These are phyloP conservation scores for Penicillium freii DNA, from an alignment of 2,329 filamentous ascomycete genomes.

Conservation along the genomic window DNA sequence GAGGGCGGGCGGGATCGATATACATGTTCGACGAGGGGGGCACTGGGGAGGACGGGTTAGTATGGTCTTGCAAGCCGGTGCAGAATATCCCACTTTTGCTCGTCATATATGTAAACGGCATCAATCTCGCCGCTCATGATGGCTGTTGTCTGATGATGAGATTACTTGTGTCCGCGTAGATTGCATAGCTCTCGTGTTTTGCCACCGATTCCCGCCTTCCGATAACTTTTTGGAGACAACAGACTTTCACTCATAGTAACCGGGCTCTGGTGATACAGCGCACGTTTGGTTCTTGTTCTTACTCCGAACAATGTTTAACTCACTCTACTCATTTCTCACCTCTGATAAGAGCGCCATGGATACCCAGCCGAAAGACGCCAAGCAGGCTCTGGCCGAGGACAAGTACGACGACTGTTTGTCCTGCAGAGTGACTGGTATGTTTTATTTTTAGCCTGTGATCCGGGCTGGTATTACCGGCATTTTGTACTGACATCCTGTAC, in stretches of 20 bases:
- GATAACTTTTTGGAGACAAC: constrained; percentile 13
- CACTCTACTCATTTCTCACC: constrained; percentile 36
- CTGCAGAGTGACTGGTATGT: constrained; percentile 67
- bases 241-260: not conserved
- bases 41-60: constrained; percentile 53
- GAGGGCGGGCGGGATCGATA: constrained; percentile 81
- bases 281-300: not conserved
- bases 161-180: constrained; percentile 9
- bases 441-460: not conserved
- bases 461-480: not conserved
- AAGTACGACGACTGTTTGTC: constrained; percentile 63
- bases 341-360: constrained; percentile 53
- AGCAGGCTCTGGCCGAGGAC: constrained; percentile 52
- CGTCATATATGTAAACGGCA: constrained; percentile 95
- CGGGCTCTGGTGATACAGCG: not conserved
- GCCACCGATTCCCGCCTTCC: constrained; percentile 33
- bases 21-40: constrained; percentile 80
- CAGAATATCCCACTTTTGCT: constrained; percentile 71
- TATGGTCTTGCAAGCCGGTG: not conserved
- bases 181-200: constrained; percentile 32
- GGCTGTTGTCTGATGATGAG: constrained; percentile 26
- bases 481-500: constrained; percentile 8
- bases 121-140: constrained; percentile 86
- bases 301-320: not conserved
- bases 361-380: constrained; percentile 58